Conservation (phyloP, 1,139 yeast species). For the Hemisphaericaspora subhashii region DNA sequence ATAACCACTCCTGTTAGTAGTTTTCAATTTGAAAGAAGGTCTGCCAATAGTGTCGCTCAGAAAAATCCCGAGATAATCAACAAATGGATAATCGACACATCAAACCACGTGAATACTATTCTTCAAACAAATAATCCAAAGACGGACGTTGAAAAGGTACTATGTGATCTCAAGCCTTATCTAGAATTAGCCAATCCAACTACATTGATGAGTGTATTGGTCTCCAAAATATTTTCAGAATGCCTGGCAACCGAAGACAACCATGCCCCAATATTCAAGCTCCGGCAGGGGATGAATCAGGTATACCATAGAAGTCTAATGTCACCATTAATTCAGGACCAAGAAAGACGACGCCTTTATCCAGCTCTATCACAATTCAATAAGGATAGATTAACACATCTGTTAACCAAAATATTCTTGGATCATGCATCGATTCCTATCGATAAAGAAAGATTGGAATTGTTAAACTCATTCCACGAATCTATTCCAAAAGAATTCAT, state of each 20-base stretch:
- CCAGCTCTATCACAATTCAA: neutral
- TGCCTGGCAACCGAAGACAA: neutral
- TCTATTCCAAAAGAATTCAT: too few species aligned
- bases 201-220: neutral
- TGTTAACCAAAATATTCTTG: conserved; percentile 20
- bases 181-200: conserved; percentile 4
- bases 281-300: conserved; percentile 6
- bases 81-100: conserved; percentile 8
- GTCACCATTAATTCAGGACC: conserved; percentile 4
- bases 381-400: conserved; percentile 8
- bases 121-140: conserved; percentile 12
- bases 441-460: conserved; percentile 16
- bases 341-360: conserved; percentile 8
- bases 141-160: conserved; percentile 7
- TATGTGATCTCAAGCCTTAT: conserved; percentile 9
- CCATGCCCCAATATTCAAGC: neutral
- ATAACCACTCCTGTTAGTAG: conserved; percentile 7
- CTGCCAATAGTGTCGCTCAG: neutral
- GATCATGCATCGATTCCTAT: conserved; percentile 9
- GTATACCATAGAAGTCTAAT: neutral
- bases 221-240: neutral
- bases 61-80: neutral
- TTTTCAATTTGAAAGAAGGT: neutral
- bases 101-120: conserved; percentile 14
- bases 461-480: neutral